Base-by-base conservation (phyloP, 2,329 filamentous ascomycete species). In the Trichoderma lentiforme region DNA sequence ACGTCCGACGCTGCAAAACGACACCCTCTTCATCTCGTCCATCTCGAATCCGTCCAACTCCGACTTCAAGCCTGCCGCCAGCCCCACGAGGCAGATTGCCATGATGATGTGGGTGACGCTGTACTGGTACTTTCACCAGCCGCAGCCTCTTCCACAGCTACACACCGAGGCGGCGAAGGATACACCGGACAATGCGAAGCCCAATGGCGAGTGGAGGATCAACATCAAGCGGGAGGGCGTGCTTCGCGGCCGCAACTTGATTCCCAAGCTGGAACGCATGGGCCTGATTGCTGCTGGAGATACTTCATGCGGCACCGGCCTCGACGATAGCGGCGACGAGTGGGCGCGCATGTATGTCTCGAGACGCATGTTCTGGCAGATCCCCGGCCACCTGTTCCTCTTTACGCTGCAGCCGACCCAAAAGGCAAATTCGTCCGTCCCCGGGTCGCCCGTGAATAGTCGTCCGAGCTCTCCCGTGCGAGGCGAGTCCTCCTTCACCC, bases 121-220 rank as follows among this genome's bases (percentile, higher is more conserved):
- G 56, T 97, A 94, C 84, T 98, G 95, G 95, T 98, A 98, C 84
- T 98, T 98, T 77, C 95, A 98, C 82, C 93, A 97, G 80, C 87
- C 90, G 1, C 87, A 91, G 76, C 95, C 95, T 0, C 85, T 87
- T 26, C 85, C 88, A 0, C 87, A 89, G 64, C 79, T 96, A 39
- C 85, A 86, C 21, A 93, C 89, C 7, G 84, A 89, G 6, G 84
- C 88, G 0, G 92, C 91, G 1, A 87, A 86, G 74, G 80, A 86
- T 71, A 95, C 94, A 0, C 92, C 92, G 0, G 83, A 88, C 21
- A 80, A 82, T 6, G 95, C 93, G 6, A 91, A 89, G 74, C 95
- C 95, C 2, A 90, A 89, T 74, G 94, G 92, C 36, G 93, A 97
- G 72, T 98, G 95, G 95, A 87, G 89, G 71, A 91, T 98, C 76